phyloP scores from a whole-genome alignment of 2,329 filamentous ascomycete genomes.

The Ophiostoma ulmi region DNA sequence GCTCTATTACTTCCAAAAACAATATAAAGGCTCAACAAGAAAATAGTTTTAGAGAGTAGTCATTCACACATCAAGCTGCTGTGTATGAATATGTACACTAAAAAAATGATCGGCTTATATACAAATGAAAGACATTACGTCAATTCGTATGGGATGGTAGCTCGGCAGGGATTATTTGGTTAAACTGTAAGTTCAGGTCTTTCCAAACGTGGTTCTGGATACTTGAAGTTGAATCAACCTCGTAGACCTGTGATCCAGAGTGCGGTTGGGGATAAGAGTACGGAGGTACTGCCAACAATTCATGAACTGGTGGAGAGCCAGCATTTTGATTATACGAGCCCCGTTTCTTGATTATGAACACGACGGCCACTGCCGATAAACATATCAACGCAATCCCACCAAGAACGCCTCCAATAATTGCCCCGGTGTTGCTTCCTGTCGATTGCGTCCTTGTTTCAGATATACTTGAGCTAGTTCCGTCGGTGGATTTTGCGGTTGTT shows the following conservation, averaged over 20 bases:
- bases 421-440: neutral
- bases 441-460: neutral
- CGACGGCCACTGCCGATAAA: slow-evolving; percentile 2
- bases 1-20: too few species aligned
- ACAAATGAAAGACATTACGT: neutral
- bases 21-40: too few species aligned
- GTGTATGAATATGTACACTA: neutral
- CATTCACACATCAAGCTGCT: neutral
- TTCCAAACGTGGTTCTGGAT: neutral
- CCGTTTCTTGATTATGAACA: slow-evolving; percentile 10
- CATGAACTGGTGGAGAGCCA: neutral
- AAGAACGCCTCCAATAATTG: neutral
- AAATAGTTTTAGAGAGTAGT: too few species aligned
- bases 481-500: neutral
- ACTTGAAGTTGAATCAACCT: neutral
- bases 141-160: neutral
- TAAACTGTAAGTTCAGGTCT: neutral
- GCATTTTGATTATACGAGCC: neutral
- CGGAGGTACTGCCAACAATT: neutral
- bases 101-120: neutral
- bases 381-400: neutral
- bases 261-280: neutral
- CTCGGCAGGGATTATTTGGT: neutral
- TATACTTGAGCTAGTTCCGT: neutral
- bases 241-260: neutral